Percentiles rank a stretch among this genome's conserved stretches.
Conservation (phyloP, 257 asterid genomes). For the Verbascum thapsus region DNA sequence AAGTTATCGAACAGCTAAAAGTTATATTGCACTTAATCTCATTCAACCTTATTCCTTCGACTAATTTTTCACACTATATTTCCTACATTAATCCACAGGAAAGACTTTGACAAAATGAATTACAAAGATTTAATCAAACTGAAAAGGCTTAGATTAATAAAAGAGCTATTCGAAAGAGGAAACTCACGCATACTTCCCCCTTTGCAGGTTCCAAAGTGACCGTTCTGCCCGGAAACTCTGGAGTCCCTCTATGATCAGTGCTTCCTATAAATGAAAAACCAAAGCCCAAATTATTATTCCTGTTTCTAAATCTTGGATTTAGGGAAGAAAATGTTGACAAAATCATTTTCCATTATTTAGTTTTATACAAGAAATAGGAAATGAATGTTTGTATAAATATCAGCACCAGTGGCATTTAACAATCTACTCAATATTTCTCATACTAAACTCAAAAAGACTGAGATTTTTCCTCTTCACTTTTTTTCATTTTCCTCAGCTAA, state of each 20-base stretch:
- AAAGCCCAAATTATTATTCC: not conserved
- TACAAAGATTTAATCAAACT: not conserved
- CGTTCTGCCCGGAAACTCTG: constrained; percentile 89
- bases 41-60: too few relatives aligned
- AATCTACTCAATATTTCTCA: not conserved
- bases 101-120: too few relatives aligned
- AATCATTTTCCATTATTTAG: not conserved
- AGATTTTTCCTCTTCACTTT: too few relatives aligned
- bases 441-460: not conserved
- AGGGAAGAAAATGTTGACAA: not conserved
- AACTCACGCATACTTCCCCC: constrained; percentile 76
- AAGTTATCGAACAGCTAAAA: too few relatives aligned
- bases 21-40: too few relatives aligned
- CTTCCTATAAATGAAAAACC: constrained; percentile 57
- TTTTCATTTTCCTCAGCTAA: constrained; percentile 9
- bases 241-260: constrained; percentile 97
- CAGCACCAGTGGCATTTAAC: not conserved
- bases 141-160: too few relatives aligned
- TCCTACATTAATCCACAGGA: too few relatives aligned
- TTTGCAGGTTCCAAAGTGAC: constrained; percentile 87
- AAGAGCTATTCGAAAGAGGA: not conserved
- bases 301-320: not conserved
- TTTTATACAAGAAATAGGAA: not conserved
- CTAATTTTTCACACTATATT: too few relatives aligned
- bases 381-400: not conserved